Conservation (phyloP, 345 rosid genomes). For the Eucalyptus pauciflora region DNA sequence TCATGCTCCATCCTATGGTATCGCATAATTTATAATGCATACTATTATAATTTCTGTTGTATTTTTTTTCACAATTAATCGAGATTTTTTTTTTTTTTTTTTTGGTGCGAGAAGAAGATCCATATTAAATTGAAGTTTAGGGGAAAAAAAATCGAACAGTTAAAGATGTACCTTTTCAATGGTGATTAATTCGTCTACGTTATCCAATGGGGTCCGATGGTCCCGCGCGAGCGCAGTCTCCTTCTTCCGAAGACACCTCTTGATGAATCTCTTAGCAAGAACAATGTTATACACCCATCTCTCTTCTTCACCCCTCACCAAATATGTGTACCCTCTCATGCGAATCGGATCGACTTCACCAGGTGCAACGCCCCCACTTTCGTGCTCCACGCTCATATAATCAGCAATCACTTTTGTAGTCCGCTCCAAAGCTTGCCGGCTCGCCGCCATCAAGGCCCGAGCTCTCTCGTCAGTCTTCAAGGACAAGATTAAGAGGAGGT, state of each 20-base stretch:
- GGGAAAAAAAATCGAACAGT: too few species aligned
- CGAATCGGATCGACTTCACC: background rate
- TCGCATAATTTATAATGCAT: background rate
- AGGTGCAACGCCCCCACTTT: too few species aligned
- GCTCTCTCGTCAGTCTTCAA: background rate
- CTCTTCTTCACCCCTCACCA: background rate
- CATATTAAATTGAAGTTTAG: background rate
- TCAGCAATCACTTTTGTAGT: background rate
- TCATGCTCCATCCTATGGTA: background rate
- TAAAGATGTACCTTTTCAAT: background rate
- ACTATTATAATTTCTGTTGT: too few species aligned
- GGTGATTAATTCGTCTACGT: background rate
- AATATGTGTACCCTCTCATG: background rate
- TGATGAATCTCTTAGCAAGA: background rate
- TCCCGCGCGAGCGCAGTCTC: background rate
- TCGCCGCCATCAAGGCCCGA: background rate
- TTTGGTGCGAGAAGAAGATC: background rate
- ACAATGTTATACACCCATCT: accelerated
- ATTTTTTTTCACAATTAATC: too few species aligned
- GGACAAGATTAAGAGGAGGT: accelerated
- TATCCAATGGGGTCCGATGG: background rate
- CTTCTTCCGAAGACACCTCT: background rate
- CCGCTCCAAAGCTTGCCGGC: background rate
- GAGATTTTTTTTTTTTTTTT: too few species aligned
- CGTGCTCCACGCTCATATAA: background rate